Evolutionary conservation across 2,329 filamentous ascomycete species (phyloP).

Genomic region (Drechslerella coelobrocha): DNA sequence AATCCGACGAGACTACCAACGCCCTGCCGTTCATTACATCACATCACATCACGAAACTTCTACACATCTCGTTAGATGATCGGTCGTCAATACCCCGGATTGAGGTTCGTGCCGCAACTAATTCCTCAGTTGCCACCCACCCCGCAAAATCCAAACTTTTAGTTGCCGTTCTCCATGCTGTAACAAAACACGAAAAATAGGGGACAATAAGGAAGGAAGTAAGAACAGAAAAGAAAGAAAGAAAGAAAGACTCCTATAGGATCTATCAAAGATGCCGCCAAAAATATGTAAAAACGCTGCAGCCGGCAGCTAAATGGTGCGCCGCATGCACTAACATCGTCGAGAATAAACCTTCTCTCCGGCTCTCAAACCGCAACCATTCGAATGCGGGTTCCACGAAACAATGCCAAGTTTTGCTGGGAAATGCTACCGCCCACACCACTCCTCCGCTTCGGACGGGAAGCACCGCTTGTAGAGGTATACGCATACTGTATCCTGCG

Average conservation of each 20-base stretch:
- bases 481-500: constrained; percentile 77
- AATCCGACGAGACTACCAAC: background rate
- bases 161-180: constrained; percentile 37
- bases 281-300: constrained; percentile 20
- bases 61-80: constrained; percentile 1
- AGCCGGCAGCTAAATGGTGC: constrained; percentile 1
- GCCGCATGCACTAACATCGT: background rate
- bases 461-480: constrained; percentile 80
- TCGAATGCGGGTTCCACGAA: background rate
- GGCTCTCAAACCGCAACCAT: constrained; percentile 1
- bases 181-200: constrained; percentile 29
- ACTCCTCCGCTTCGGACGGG: constrained; percentile 70
- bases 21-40: constrained; percentile 42
- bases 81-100: constrained; percentile 20
- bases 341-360: constrained; percentile 7
- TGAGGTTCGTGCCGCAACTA: constrained; percentile 33
- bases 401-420: background rate
- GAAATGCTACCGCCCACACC: constrained; percentile 57
- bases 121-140: constrained; percentile 26
- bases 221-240: too few species aligned
- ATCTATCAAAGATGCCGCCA: constrained; percentile 30
- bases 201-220: too few species aligned
- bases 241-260: too few species aligned
- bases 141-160: constrained; percentile 36
- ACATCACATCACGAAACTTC: constrained; percentile 48